Evolutionary conservation across 202 grass and related monocot genomes (phyloP).

Genomic region (Bolboschoenoplectus hybrid): DNA sequence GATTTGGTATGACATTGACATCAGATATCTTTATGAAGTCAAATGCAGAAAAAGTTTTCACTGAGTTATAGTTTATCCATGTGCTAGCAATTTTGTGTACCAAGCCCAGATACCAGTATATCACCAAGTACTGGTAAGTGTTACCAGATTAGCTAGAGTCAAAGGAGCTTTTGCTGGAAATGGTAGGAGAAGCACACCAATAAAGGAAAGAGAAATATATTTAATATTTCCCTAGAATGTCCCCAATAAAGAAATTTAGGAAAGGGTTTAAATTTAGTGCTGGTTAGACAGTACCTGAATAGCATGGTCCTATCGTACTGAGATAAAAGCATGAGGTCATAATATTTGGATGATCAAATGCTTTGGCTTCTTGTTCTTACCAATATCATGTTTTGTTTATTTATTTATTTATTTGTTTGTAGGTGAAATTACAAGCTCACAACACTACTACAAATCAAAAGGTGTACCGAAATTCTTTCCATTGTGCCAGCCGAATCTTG

Average conservation of each 20-base stretch:
- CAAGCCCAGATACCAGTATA: neutral
- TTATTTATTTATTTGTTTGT: slow-evolving; percentile 26
- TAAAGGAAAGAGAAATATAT: neutral
- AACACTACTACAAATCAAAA: slow-evolving; percentile 78
- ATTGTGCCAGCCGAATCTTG: slow-evolving; percentile 79
- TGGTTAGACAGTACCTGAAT: neutral
- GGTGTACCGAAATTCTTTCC: slow-evolving; percentile 80
- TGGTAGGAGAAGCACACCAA: neutral
- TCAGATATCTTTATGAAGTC: neutral
- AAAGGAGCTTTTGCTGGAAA: neutral
- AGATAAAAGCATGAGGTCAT: neutral
- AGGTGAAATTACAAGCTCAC: slow-evolving; percentile 98
- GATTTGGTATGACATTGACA: neutral
- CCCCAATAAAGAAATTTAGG: neutral
- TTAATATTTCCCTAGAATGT: neutral
- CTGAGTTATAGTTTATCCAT: neutral
- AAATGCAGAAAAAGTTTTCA: neutral
- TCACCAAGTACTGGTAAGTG: neutral
- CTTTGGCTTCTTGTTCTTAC: slow-evolving; percentile 10
- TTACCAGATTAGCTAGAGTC: neutral
- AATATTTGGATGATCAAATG: neutral
- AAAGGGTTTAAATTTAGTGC: neutral
- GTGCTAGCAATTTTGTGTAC: neutral
- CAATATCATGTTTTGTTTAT: neutral
- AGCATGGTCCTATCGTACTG: neutral